These are phyloP conservation scores for Cubamyces lactineus DNA, from an alignment of 768 basidiomycete genomes.

Conservation along the genomic window DNA sequence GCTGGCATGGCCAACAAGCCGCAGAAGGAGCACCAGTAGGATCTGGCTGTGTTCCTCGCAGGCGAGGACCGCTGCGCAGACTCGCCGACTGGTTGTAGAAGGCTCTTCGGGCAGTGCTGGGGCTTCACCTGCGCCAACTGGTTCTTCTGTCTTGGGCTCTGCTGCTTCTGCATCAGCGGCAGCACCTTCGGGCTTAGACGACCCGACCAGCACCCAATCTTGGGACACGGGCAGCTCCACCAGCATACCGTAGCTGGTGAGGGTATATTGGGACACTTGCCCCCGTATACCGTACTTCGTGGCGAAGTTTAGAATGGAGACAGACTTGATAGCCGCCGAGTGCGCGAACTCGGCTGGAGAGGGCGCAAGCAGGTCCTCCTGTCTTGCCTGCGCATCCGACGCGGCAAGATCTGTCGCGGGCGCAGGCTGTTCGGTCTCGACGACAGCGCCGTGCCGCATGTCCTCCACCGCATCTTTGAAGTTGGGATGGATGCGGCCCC, in stretches of 20 bases:
- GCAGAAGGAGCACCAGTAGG: slow-evolving; percentile 1
- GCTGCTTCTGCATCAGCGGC: too few relatives aligned
- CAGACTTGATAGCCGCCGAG: neutral
- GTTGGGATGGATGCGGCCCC: neutral
- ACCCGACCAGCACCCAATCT: neutral
- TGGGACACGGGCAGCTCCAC: neutral
- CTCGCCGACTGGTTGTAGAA: neutral
- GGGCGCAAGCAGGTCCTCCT: slow-evolving; percentile 1
- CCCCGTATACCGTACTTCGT: neutral
- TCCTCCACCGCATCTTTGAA: neutral
- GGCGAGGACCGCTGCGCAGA: neutral
- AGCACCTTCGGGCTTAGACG: too few relatives aligned
- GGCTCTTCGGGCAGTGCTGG: too few relatives aligned
- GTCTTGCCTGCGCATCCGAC: neutral
- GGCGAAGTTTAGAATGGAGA: neutral
- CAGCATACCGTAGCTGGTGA: neutral
- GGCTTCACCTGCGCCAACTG: too few relatives aligned
- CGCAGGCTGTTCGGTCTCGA: neutral
- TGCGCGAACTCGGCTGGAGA: neutral
- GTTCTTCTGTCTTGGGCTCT: too few relatives aligned
- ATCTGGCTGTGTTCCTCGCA: neutral
- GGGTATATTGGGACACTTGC: neutral
- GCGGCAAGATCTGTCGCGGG: neutral
- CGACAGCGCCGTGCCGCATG: neutral
- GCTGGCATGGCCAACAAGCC: neutral